Percentiles rank a stretch among this genome's conserved stretches.
These are phyloP conservation scores for Populus tomentosa DNA, from an alignment of 441 rosid species.

Conservation along the genomic window DNA sequence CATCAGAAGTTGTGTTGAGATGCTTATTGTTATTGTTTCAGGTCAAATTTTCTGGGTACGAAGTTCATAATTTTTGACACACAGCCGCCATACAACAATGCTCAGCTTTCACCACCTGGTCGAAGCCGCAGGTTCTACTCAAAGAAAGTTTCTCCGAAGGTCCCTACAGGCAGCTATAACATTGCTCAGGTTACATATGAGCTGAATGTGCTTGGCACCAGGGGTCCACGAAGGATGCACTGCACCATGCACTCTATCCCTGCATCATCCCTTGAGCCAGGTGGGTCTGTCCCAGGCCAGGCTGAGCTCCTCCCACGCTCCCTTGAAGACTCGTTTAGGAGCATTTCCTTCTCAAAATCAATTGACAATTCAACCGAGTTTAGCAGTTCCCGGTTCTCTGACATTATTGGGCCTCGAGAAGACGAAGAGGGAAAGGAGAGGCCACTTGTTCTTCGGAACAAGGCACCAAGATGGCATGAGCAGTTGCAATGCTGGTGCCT, in stretches of 20 bases:
- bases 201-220: constrained; percentile 86
- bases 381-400: constrained; percentile 77
- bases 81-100: constrained; percentile 74
- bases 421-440: constrained; percentile 67
- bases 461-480: constrained; percentile 95
- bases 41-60: constrained; percentile 94
- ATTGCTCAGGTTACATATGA: constrained; percentile 84
- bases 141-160: constrained; percentile 83
- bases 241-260: constrained; percentile 87
- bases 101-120: constrained; percentile 73
- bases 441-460: constrained; percentile 68
- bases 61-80: constrained; percentile 84
- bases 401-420: constrained; percentile 53
- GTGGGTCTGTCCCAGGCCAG: constrained; percentile 85
- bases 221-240: constrained; percentile 96
- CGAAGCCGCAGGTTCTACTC: constrained; percentile 83
- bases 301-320: constrained; percentile 68
- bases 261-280: constrained; percentile 60
- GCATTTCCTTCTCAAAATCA: constrained; percentile 71
- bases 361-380: constrained; percentile 69
- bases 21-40: constrained; percentile 23
- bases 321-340: constrained; percentile 87
- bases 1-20: background rate
- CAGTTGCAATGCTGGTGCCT: constrained; percentile 98
- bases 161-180: constrained; percentile 87